A percentile compares a stretch with the other conserved stretches of the same genome.
Evolutionary conservation across 306 rosid genomes (phyloP).

Genomic region (Rosa lucieae): DNA sequence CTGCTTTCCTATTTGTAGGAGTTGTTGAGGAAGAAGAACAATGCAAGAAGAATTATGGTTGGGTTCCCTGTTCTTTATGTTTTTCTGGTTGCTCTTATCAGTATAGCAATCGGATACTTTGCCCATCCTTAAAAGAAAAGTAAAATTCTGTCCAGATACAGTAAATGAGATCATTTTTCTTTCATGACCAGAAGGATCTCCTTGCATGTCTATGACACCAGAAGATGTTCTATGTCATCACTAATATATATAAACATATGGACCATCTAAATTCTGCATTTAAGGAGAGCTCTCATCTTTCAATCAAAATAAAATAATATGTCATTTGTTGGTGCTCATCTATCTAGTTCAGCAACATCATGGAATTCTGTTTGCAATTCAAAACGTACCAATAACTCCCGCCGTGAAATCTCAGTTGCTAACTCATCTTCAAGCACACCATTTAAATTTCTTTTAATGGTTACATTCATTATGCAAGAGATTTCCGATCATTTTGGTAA

Average conservation of each 20-base stretch:
- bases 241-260: constrained; percentile 19
- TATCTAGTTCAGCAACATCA: neutral
- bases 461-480: too few species aligned
- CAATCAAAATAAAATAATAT: neutral
- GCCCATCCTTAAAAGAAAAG: constrained; percentile 48
- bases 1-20: constrained; percentile 49
- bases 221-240: constrained; percentile 14
- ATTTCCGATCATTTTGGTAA: too few species aligned
- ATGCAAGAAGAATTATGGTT: constrained; percentile 37
- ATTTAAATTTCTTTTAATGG: too few species aligned
- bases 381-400: neutral
- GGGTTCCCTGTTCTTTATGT: constrained; percentile 83
- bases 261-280: constrained; percentile 31
- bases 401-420: too few species aligned
- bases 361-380: neutral
- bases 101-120: constrained; percentile 66
- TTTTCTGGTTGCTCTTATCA: constrained; percentile 63
- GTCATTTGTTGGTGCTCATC: neutral
- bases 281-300: constrained; percentile 1
- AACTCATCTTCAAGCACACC: too few species aligned
- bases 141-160: constrained; percentile 4
- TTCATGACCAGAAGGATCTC: constrained; percentile 29
- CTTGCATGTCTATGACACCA: constrained; percentile 34
- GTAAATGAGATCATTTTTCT: neutral
- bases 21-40: constrained; percentile 49